These are phyloP conservation scores for Rhamnella rubrinervis DNA, from an alignment of 331 rosid genomes.

Conservation along the genomic window DNA sequence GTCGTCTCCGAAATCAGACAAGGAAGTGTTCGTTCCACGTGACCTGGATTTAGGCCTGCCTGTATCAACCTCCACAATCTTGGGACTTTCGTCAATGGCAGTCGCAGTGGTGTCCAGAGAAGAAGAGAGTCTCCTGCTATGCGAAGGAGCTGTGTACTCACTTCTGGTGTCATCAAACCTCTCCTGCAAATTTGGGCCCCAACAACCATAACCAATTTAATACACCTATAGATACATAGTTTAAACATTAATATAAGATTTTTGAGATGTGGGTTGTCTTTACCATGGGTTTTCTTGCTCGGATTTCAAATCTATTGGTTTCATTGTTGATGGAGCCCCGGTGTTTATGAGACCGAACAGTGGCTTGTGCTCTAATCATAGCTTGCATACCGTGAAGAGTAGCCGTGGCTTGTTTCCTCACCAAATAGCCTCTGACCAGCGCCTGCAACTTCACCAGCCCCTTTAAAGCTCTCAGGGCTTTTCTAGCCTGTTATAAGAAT, in stretches of 20 bases:
- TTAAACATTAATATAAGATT: background rate
- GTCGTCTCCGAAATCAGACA: conserved; percentile 61
- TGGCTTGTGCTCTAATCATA: conserved; percentile 79
- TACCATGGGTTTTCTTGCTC: conserved; percentile 74
- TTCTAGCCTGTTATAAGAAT: conserved; percentile 57
- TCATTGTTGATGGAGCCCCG: conserved; percentile 34
- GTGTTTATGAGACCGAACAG: conserved; percentile 67
- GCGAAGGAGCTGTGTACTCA: conserved; percentile 51
- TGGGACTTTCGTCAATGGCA: conserved; percentile 63
- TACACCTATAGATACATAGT: background rate
- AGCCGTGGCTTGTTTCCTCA: conserved; percentile 74
- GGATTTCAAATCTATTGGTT: conserved; percentile 39
- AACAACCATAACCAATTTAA: background rate
- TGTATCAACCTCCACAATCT: conserved; percentile 82
- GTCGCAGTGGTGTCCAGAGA: conserved; percentile 45
- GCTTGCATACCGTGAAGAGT: conserved; percentile 86
- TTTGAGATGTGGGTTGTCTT: background rate
- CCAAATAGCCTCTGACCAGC: conserved; percentile 79
- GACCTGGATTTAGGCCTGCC: conserved; percentile 72
- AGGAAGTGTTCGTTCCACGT: conserved; percentile 63
- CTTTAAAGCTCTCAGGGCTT: conserved; percentile 81
- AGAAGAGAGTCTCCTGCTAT: conserved; percentile 62
- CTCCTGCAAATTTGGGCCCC: conserved; percentile 44
- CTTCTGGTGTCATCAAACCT: conserved; percentile 62
- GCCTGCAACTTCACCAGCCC: conserved; percentile 91